phyloP scores from a whole-genome alignment of 345 rosid genomes.

The Turritis glabra region DNA sequence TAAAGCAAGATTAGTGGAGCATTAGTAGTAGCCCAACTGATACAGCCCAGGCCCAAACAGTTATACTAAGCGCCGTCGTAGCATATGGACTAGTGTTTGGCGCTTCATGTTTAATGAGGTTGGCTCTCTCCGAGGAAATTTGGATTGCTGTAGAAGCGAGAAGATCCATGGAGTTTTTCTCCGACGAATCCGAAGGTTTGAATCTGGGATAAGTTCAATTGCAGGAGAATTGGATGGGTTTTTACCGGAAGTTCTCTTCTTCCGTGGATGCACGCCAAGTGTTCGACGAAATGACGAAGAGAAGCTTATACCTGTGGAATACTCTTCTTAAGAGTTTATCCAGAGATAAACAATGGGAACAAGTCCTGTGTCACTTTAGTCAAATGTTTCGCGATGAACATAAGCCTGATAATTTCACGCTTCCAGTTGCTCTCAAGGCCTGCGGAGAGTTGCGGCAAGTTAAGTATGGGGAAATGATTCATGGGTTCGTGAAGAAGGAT shows the following conservation, averaged over 20 bases:
- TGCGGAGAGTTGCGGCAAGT: conserved; percentile 45
- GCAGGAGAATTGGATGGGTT: background rate
- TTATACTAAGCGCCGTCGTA: background rate
- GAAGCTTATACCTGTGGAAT: conserved; percentile 51
- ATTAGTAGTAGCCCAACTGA: background rate
- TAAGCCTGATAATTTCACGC: conserved; percentile 51
- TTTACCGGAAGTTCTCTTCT: background rate
- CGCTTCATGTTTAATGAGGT: background rate
- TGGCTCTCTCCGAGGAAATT: background rate
- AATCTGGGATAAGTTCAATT: background rate
- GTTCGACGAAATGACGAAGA: conserved; percentile 54
- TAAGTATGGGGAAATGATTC: conserved; percentile 47
- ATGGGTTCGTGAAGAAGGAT: conserved; percentile 46
- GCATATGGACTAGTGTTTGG: background rate
- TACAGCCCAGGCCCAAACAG: conserved; percentile 17
- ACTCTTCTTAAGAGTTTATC: conserved; percentile 49
- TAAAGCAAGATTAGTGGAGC: background rate
- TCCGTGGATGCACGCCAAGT: conserved; percentile 44
- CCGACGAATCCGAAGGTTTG: background rate
- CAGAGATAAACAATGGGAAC: conserved; percentile 36
- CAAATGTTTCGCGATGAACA: conserved; percentile 38
- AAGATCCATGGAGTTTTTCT: background rate
- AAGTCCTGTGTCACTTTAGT: conserved; percentile 39
- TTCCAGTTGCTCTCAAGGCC: conserved; percentile 52
- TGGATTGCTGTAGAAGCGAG: background rate